Base-by-base conservation (phyloP, 148 eudicot genomes). In the Vaccinium macrocarpon region DNA sequence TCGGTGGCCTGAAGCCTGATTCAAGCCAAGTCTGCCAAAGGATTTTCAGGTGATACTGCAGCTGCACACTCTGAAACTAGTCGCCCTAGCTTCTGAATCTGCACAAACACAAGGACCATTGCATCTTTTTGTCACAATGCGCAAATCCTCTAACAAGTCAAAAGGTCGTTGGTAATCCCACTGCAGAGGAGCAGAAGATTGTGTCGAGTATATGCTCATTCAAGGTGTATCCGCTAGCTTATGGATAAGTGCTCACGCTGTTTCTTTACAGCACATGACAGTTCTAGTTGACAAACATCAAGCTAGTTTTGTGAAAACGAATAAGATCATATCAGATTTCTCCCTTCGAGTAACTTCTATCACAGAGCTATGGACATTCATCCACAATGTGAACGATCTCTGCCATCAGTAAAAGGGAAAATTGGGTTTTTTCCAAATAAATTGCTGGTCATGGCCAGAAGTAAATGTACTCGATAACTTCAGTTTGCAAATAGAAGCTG, bases 181-280 rank as follows among this genome's bases (percentile, higher is more conserved):
- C 21, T 89, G 53, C 81, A 38, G 49, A 82, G 12, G 61, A 85
- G 89, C 87, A 85, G 90, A 85, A 84, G 23, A 71, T 66, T 88
- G 91, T 70, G 4, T 91, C 53, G 85, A 87, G 71, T 89, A 85
- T 66, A 91, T 91, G 52, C 66, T 88, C 59, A 89, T 89, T 81
- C 93, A 91, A 91, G 93, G 90, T 61, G 84, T 82, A 59, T 88
- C 93, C 73, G 87, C 89, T 80, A 88, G 88, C 87, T 84, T 89
- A 82, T 89, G 91, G 91, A 91, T 86, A 68, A 89, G 86, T 59
- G 92, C 91, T 53, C 93, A 91, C 49, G 91, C 89, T 2, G 87
- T 91, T 81, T 91, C 93, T n/a, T 82, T 91, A 51, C 83, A 84
- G 88, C 88, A 91, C 70, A 89, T 91, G 48, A 85, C 86, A 16